Percentiles rank a stretch among this genome's conserved stretches.
Conservation (phyloP, 306 rosid species). For the Medicago ruthenica region DNA sequence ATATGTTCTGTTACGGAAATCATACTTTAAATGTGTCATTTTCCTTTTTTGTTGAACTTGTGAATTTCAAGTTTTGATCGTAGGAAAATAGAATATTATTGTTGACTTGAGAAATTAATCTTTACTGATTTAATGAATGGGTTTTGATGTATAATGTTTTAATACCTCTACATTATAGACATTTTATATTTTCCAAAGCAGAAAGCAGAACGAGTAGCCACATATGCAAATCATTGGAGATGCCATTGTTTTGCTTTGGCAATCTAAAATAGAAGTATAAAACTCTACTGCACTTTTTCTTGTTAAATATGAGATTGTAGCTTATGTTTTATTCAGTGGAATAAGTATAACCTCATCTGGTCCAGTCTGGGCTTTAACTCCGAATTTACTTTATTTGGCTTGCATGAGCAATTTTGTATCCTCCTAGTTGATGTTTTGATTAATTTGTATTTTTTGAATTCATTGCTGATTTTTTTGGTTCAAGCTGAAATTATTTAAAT, state of each 20-base stretch:
- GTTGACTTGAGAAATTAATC: constrained; percentile 13
- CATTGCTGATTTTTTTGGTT: not conserved
- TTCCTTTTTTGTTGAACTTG: not conserved
- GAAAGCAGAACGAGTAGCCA: constrained; percentile 19
- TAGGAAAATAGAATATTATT: constrained; percentile 19
- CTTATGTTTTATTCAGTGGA: constrained; percentile 12
- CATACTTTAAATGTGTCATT: constrained; percentile 12
- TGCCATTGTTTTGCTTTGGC: constrained; percentile 25
- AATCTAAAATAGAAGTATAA: constrained; percentile 19
- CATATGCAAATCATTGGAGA: constrained; percentile 6
- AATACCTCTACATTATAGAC: constrained; percentile 21
- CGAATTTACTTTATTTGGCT: constrained; percentile 8
- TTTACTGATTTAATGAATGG: not conserved
- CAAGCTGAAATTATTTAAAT: not conserved
- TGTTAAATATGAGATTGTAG: constrained; percentile 11
- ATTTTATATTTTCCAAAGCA: constrained; percentile 5
- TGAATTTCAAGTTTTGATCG: constrained; percentile 9
- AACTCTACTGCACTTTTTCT: constrained; percentile 7
- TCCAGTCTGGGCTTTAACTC: constrained; percentile 26
- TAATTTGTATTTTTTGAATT: not conserved
- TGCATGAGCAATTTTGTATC: constrained; percentile 12
- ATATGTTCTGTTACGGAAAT: not conserved
- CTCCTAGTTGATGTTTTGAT: not conserved
- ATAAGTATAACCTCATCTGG: constrained; percentile 11
- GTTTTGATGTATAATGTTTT: constrained; percentile 22